Evolutionary conservation across 2,329 filamentous ascomycete species (phyloP).

Genomic region (Dothistroma pini): DNA sequence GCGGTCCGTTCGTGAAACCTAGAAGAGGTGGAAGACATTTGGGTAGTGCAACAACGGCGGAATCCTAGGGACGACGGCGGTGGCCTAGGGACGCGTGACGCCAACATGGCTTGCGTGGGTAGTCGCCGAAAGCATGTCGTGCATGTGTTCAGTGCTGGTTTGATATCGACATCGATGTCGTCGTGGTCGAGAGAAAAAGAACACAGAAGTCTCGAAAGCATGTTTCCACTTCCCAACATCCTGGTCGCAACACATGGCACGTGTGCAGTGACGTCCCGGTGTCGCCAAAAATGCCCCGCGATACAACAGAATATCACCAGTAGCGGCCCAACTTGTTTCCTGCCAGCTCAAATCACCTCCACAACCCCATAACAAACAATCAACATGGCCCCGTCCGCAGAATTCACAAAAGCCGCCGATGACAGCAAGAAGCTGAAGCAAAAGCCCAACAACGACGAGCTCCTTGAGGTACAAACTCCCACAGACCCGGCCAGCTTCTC

Average conservation of each 20-base stretch:
- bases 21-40: no score
- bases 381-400: conserved; percentile 3
- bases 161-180: no score
- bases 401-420: conserved; percentile 4
- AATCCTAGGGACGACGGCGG: no score
- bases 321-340: background rate
- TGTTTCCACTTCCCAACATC: background rate
- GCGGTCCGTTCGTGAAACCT: no score
- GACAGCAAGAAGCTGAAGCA: conserved; percentile 3
- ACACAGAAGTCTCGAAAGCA: no score
- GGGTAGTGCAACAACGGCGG: no score
- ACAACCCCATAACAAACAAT: background rate
- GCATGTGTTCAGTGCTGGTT: no score
- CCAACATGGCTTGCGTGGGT: no score
- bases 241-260: background rate
- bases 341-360: background rate
- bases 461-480: background rate
- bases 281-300: background rate
- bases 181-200: no score
- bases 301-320: no score
- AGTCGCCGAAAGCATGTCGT: no score
- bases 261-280: background rate
- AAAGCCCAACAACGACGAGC: conserved; percentile 3
- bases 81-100: no score
- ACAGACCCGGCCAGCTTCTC: background rate